Base-by-base conservation (phyloP, 2,329 filamentous ascomycete genomes). In the Colletotrichum camelliae region DNA sequence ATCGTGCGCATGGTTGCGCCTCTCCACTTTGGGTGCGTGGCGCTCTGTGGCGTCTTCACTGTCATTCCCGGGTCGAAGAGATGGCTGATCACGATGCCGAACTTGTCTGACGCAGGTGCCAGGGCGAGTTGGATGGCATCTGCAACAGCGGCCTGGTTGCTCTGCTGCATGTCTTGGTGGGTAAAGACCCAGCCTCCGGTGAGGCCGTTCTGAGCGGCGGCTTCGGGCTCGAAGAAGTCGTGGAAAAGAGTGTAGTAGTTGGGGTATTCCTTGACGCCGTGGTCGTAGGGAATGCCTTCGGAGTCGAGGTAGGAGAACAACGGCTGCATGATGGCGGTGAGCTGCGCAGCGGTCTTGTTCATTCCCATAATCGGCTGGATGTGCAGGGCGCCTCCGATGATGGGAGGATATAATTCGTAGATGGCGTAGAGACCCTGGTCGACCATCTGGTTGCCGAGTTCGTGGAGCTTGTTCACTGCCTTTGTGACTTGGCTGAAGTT, bases 361-460 rank as follows among this genome's bases (percentile, higher is more conserved):
- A 78, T 72, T 24, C 77, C 75, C 77, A 78, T 77, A 66, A 78
- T 78, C 12, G 77, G 77, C 27, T 78, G 77, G n/a, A 77, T 68
- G 62, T 78, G 77, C 12, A 78, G 62, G 12, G 75, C 68, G 10
- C 75, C 75, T 3, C 72, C 67, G 7, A 75, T 55, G 2, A 39
- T 33, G 1, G 75, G 58, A 1, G 75, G 75, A n/a, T 77, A 77
- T 5, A 78, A 43, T 12, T 77, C 75, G 55, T 78, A 78, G 21
- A 78, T 70, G 3, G 55, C 71, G 16, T 78, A 78, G 1, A 78
- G 72, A 2, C 77, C 77, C 64, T 68, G 72, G 39, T 75, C 75
- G 12, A 78, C 77, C 31, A 78, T 37, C 24, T 60, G 48, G 35
- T 78, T 78, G 5, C 64, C 75, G 2, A 77, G 61, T 18, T 67